Evolutionary conservation across 257 asterid species (phyloP).

Genomic region (Solanum peruvianum): DNA sequence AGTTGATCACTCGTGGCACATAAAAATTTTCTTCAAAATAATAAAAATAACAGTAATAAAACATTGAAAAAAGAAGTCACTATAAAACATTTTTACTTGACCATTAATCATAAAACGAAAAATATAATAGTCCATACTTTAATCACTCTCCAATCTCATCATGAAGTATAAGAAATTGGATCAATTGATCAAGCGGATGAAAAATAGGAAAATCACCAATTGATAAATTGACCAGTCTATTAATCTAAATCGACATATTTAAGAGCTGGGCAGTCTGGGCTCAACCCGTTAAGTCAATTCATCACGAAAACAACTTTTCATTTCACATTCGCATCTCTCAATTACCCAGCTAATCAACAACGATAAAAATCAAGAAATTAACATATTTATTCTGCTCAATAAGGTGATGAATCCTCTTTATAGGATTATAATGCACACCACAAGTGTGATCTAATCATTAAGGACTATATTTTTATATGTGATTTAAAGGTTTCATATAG

Average conservation of each 20-base stretch:
- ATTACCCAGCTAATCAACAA: background rate
- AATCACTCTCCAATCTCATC: background rate
- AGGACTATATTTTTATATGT: background rate
- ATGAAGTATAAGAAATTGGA: background rate
- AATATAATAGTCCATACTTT: background rate
- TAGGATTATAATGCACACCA: background rate
- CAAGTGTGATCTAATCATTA: background rate
- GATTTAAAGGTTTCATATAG: slow-evolving; percentile 7
- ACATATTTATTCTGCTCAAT: background rate
- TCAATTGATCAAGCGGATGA: background rate
- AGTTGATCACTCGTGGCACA: background rate
- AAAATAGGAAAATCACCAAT: background rate
- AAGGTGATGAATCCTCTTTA: background rate
- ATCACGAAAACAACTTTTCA: background rate
- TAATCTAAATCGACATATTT: too few species aligned
- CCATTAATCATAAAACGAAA: background rate
- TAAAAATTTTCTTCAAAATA: too few species aligned
- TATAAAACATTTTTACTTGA: too few species aligned
- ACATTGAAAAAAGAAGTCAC: background rate
- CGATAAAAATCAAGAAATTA: background rate
- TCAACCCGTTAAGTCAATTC: background rate
- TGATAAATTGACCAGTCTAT: too few species aligned
- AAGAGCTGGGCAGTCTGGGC: too few species aligned
- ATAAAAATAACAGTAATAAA: background rate
- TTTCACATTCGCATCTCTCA: background rate